Evolutionary conservation across 768 basidiomycete genomes (phyloP), one percentile per base, ranked within the genome.

Genomic region (Leccinum longicurvipes): DNA sequence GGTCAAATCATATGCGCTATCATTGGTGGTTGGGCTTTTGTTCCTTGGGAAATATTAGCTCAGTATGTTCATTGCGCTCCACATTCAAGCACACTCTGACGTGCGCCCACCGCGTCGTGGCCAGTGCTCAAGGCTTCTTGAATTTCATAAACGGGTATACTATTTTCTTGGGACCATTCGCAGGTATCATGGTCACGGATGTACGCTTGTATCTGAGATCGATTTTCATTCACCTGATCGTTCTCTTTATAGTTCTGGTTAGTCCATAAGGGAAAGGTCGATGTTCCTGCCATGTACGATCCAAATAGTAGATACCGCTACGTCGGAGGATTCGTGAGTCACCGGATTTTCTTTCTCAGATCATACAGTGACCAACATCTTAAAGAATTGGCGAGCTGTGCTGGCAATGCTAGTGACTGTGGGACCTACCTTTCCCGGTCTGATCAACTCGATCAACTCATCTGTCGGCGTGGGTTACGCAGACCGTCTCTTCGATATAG

Each of bases 91-190:
- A 47, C 21, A 12, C 44, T 5, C 3, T n/a, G 19, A 25, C 23
- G 4, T 6, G 11, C 17, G 9, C 15, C 28, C 24, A n/a, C 34
- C 21, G 15, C 19, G 29, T 27, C 12, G 23, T 17, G 15, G n/a
- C 17, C 4, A 71, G 68, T 46, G 89, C 87, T 0, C 76, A 83
- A 28, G 83, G 84, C 0, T 92, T 92, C 73, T 67, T 92, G 61
- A 75, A 79, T 25, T 92, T 93, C 73, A 89, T 93, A 86, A 80
- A 79, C 19, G 90, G 89, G 4, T 94, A 93, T 66, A 88, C 90
- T 0, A 83, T 94, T 27, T 91, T 95, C 67, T 75, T 96, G 12
- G 91, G 89, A 1, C 92, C 93, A 1, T 87, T 96, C 61, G 85
- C 88, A 31, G 89, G 86, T 12, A 85, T 94, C 63, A 80, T 86